Percentiles rank a stretch among this genome's conserved stretches.
These are phyloP conservation scores for Diplotaxis tenuifolia DNA, from an alignment of 345 rosid species.

Conservation along the genomic window DNA sequence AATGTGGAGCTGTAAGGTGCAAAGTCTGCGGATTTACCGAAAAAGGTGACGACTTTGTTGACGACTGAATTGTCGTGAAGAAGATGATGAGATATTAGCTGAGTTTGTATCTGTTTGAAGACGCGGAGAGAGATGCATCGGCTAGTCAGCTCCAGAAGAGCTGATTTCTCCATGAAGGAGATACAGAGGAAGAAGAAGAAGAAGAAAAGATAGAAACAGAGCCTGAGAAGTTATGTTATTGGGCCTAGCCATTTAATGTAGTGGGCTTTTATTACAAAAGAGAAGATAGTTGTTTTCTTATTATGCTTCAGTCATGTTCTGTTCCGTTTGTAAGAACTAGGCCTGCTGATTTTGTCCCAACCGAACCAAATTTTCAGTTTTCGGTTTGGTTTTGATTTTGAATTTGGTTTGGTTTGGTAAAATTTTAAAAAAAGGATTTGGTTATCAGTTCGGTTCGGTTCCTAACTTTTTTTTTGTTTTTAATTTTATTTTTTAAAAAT, in stretches of 20 bases:
- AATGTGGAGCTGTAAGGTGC: slow-evolving; percentile 21
- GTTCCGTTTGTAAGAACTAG: too few relatives aligned
- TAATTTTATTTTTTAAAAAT: too few relatives aligned
- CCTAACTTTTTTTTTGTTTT: too few relatives aligned
- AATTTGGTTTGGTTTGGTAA: too few relatives aligned
- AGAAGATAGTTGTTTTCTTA: too few relatives aligned
- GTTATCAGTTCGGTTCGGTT: too few relatives aligned
- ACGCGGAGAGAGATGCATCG: slow-evolving; percentile 36
- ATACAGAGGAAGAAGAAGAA: not conserved
- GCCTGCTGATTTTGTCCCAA: too few relatives aligned
- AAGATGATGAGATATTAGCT: slow-evolving; percentile 11
- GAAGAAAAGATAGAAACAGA: not conserved
- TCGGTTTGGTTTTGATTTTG: too few relatives aligned
- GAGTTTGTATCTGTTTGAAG: too few relatives aligned
- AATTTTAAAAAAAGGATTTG: too few relatives aligned
- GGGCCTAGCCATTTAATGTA: not conserved
- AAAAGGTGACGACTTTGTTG: slow-evolving; percentile 31
- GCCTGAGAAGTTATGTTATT: not conserved
- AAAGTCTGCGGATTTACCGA: slow-evolving; percentile 26
- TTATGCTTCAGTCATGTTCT: too few relatives aligned
- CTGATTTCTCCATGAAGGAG: slow-evolving; percentile 23
- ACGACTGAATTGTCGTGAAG: slow-evolving; percentile 27
- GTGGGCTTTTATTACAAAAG: slow-evolving; percentile 10
- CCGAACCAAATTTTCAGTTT: too few relatives aligned
- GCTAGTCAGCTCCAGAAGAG: slow-evolving; percentile 24